Conservation (phyloP, 192 early-diverging fungal species). For the Rhizoclosmatium globosum region DNA sequence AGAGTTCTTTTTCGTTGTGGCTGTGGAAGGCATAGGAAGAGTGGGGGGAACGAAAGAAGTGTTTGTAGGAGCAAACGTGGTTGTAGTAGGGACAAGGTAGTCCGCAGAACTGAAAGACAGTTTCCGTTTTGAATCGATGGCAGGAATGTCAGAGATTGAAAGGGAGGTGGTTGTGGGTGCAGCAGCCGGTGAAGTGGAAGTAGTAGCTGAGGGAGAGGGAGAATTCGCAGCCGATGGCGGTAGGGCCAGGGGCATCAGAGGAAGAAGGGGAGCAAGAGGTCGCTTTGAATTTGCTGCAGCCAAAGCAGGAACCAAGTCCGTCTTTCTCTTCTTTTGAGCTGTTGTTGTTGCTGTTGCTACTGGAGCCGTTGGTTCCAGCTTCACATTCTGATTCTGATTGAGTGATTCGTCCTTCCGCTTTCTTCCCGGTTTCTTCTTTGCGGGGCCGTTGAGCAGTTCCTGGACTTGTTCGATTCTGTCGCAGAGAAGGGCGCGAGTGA, state of each 20-base stretch:
- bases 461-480: constrained; percentile 20
- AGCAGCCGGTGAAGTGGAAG: not conserved
- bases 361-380: not conserved
- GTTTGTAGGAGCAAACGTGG: constrained; percentile 42
- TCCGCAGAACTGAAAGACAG: constrained; percentile 25
- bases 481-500: constrained; percentile 9
- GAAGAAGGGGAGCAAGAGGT: too few species aligned
- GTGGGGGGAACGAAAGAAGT: constrained; percentile 44
- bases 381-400: not conserved
- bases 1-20: not conserved
- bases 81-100: constrained; percentile 47
- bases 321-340: not conserved
- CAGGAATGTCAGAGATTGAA: constrained; percentile 18
- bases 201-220: not conserved
- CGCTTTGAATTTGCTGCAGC: not conserved
- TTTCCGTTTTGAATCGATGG: constrained; percentile 24
- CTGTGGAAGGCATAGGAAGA: not conserved
- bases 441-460: constrained; percentile 36
- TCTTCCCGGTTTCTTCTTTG: constrained; percentile 38
- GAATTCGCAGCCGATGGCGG: not conserved
- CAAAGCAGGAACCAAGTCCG: constrained; percentile 1
- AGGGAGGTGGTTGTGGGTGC: not conserved
- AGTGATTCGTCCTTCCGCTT: constrained; percentile 28
- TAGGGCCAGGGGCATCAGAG: not conserved
- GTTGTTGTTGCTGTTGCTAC: constrained; percentile 11